Base-by-base conservation (phyloP, 2,329 filamentous ascomycete species). In the Ceratocystis lukuohia region DNA sequence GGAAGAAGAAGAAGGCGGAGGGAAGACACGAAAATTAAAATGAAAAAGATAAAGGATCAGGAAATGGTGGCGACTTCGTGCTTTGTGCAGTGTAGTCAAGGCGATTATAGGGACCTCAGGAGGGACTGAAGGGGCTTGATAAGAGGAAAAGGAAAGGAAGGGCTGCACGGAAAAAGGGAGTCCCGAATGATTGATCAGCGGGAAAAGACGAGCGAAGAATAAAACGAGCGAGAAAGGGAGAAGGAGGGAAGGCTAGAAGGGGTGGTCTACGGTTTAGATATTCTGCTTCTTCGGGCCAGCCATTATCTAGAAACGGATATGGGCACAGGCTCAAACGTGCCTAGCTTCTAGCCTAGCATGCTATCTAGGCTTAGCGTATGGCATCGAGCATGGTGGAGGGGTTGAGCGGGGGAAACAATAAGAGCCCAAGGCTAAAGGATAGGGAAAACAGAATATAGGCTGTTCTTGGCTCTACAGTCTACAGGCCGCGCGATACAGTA, bases 41-140 rank as follows among this genome's bases (percentile, higher is more conserved):
- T 65, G 41, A 57, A 37, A 61, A 25, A 56, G 45, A 66, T 50
- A 28, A 50, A 63, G 45, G 22, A 63, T 46, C 7, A 50, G 44
- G 45, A 50, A 20, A 50, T 28, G 22, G 44, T 28, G 44, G 45
- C 22, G 17, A 63, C 17, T 48, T 41, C 10, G 37, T 41, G 37
- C 25, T 48, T 30, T 28, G 25, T 20, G 45, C 25, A n/a, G 44
- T 48, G 33, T 22, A 17, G 28, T n/a, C 37, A n/a, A 22, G 61
- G 15, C 17, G 37, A 46, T 5, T 45, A 33, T 30, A 50, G 30
- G 46, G 61, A 63, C 22, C 12, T 10, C 20, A 7, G 61, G 17
- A 6, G 59, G n/a, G 41, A 41, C 37, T 2, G 10, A 17, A 17
- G 50, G 44, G n/a, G 44, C 20, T 37, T 30, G 22, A 63, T 30